Evolutionary conservation across 805 yeast genomes (phyloP).

Genomic region (Kazachstania kunashirensis): DNA sequence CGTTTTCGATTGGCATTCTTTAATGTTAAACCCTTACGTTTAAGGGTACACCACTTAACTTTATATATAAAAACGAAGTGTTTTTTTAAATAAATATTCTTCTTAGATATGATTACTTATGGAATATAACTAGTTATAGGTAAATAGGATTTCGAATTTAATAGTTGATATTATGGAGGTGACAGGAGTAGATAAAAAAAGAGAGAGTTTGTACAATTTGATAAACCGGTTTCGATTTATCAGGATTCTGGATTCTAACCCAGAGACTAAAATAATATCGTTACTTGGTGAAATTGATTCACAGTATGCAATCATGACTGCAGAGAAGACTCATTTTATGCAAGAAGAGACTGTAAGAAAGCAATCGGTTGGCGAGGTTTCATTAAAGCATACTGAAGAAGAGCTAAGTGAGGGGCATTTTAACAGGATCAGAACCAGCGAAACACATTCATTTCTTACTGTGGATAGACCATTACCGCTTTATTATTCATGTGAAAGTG

Average conservation of each 20-base stretch:
- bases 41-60: no score
- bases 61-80: no score
- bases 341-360: conserved; percentile 20
- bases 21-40: no score
- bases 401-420: background rate
- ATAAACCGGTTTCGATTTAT: conserved; percentile 36
- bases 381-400: background rate
- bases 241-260: conserved; percentile 45
- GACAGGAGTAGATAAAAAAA: no score
- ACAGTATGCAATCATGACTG: conserved; percentile 54
- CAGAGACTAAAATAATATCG: conserved; percentile 57
- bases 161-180: no score
- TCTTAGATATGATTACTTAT: no score
- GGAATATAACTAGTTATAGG: no score
- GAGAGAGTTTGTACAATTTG: conserved; percentile 14
- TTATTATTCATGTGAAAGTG: conserved; percentile 21
- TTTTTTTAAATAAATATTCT: no score
- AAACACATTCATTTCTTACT: background rate
- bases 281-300: conserved; percentile 58
- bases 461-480: conserved; percentile 10
- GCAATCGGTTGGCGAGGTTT: conserved; percentile 2
- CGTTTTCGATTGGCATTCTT: no score
- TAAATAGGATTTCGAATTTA: no score
- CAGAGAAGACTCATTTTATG: conserved; percentile 65
- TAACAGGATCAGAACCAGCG: background rate